Evolutionary conservation across 257 asterid species (phyloP).

Genomic region (Gardenia jasminoides): DNA sequence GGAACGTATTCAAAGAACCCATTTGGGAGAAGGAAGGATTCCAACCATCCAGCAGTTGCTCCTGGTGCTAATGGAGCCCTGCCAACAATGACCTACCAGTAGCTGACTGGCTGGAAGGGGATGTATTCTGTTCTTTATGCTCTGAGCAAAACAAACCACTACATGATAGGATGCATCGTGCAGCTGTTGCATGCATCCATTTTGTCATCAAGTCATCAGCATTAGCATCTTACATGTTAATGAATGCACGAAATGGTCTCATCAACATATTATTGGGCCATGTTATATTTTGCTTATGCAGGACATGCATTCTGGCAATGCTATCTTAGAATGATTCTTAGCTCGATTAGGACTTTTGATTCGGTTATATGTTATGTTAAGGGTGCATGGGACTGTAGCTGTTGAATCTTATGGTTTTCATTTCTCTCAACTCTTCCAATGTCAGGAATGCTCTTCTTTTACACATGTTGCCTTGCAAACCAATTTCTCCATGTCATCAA

Average conservation of each 20-base stretch:
- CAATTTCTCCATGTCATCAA: background rate
- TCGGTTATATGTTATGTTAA: constrained; percentile 11
- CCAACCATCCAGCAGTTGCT: constrained; percentile 36
- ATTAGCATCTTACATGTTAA: constrained; percentile 53
- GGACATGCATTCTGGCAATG: constrained; percentile 57
- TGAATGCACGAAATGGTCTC: constrained; percentile 40
- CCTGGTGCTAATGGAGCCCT: constrained; percentile 61
- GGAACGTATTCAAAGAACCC: constrained; percentile 98
- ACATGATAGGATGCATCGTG: constrained; percentile 87
- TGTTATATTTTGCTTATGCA: constrained; percentile 29
- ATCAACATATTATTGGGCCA: constrained; percentile 40
- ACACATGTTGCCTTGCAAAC: constrained; percentile 3
- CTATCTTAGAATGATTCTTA: constrained; percentile 30
- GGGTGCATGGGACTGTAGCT: constrained; percentile 28
- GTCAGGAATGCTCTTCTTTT: constrained; percentile 9
- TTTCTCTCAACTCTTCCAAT: background rate
- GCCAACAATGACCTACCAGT: constrained; percentile 73
- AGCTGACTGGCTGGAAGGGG: constrained; percentile 87
- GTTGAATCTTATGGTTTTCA: constrained; percentile 8
- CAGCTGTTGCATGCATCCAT: constrained; percentile 93
- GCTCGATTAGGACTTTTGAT: constrained; percentile 12
- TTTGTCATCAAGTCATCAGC: constrained; percentile 70
- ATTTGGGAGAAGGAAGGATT: constrained; percentile 89
- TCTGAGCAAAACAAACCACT: constrained; percentile 55
- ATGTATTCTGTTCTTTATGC: constrained; percentile 72